Conservation (phyloP, 2,329 filamentous ascomycete genomes). For the Aspergillus awamori region DNA sequence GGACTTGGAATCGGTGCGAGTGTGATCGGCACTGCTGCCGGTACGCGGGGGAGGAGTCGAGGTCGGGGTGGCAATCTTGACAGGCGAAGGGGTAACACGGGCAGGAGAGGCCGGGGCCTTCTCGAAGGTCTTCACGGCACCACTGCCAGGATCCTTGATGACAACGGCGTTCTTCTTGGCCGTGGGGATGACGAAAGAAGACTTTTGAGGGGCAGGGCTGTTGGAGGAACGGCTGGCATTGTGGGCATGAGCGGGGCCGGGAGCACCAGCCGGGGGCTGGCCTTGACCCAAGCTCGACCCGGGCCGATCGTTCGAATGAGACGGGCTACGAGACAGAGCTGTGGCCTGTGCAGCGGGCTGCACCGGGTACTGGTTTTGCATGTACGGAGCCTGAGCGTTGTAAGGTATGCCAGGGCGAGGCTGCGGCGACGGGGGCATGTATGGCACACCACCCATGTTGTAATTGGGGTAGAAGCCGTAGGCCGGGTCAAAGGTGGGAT, state of each 20-base stretch:
- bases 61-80: slow-evolving; percentile 68
- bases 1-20: slow-evolving; percentile 69
- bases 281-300: slow-evolving; percentile 64
- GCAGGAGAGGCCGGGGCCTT: slow-evolving; percentile 67
- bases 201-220: slow-evolving; percentile 62
- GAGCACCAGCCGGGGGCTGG: slow-evolving; percentile 53
- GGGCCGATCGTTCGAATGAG: slow-evolving; percentile 72
- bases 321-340: slow-evolving; percentile 79
- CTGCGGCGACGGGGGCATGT: slow-evolving; percentile 52
- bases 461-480: slow-evolving; percentile 51
- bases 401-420: slow-evolving; percentile 54
- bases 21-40: slow-evolving; percentile 67
- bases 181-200: slow-evolving; percentile 65
- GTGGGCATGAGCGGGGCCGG: slow-evolving; percentile 50
- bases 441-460: slow-evolving; percentile 36
- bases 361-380: slow-evolving; percentile 56
- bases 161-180: slow-evolving; percentile 73
- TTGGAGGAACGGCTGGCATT: slow-evolving; percentile 59
- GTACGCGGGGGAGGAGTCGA: slow-evolving; percentile 80
- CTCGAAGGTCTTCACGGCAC: slow-evolving; percentile 70
- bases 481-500: slow-evolving; percentile 46
- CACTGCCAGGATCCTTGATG: slow-evolving; percentile 82
- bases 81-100: slow-evolving; percentile 60
- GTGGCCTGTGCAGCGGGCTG: slow-evolving; percentile 59
- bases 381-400: slow-evolving; percentile 52